Evolutionary conservation across 495 filamentous ascomycete species (phyloP).

Genomic region (Xylaria curta): DNA sequence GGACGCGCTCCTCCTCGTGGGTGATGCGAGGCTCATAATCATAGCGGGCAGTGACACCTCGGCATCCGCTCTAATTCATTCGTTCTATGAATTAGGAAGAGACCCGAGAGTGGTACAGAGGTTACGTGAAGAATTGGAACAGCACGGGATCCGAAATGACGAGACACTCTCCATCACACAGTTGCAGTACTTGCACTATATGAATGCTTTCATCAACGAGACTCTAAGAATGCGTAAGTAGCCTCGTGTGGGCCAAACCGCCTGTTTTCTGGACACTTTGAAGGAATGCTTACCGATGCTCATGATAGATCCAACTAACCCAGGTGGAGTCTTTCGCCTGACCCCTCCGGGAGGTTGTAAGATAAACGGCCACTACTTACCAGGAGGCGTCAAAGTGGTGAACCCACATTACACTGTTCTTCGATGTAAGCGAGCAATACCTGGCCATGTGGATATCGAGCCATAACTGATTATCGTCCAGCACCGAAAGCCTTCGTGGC

Average conservation of each 20-base stretch:
- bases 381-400: constrained; percentile 29
- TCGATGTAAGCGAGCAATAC: constrained; percentile 17
- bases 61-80: constrained; percentile 52
- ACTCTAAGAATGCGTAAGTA: constrained; percentile 31
- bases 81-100: constrained; percentile 58
- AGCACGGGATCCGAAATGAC: constrained; percentile 30
- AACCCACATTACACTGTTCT: constrained; percentile 44
- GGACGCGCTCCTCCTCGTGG: constrained; percentile 42
- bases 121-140: constrained; percentile 51
- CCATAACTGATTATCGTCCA: neutral
- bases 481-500: constrained; percentile 38
- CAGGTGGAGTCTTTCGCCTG: constrained; percentile 47
- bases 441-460: neutral
- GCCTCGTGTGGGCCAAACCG: constrained; percentile 31
- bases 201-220: constrained; percentile 32
- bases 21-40: constrained; percentile 49
- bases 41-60: constrained; percentile 62
- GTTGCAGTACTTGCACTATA: constrained; percentile 19
- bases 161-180: constrained; percentile 27
- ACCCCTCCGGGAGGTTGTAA: constrained; percentile 36
- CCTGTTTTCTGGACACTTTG: constrained; percentile 36
- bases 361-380: constrained; percentile 28
- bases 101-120: constrained; percentile 43
- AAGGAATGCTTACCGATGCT: constrained; percentile 58
- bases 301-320: constrained; percentile 57